Percentiles rank a stretch among this genome's conserved stretches.
phyloP scores from a whole-genome alignment of 768 basidiomycete genomes.

The Termitomyces eurrhizus region DNA sequence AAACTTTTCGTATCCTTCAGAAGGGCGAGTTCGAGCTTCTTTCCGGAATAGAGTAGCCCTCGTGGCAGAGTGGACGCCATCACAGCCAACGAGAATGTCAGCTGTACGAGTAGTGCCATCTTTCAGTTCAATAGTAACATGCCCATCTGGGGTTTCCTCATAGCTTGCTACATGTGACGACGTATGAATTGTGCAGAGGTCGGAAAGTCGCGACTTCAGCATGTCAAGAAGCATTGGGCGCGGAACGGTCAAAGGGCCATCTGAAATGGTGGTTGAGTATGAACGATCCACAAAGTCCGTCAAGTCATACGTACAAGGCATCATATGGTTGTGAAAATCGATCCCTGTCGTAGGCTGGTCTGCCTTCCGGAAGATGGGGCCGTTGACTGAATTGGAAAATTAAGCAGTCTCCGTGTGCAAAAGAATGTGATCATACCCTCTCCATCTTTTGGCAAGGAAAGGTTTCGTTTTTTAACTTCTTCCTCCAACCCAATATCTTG shows the following conservation, averaged over 20 bases:
- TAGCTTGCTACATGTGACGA: constrained; percentile 17
- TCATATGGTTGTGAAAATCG: constrained; percentile 23
- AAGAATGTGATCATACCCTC: constrained; percentile 16
- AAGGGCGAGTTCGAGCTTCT: neutral
- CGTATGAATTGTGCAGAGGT: constrained; percentile 23
- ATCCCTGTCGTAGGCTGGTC: constrained; percentile 19
- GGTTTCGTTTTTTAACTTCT: constrained; percentile 19
- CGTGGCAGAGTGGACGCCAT: constrained; percentile 31
- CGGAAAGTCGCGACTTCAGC: constrained; percentile 17
- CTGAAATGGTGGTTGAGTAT: neutral
- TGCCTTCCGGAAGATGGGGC: constrained; percentile 24
- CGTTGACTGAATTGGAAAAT: constrained; percentile 9
- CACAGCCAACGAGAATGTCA: constrained; percentile 38
- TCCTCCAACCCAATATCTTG: constrained; percentile 32
- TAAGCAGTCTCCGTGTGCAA: neutral
- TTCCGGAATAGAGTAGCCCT: constrained; percentile 18
- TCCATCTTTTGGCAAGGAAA: constrained; percentile 22
- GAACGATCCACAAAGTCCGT: neutral
- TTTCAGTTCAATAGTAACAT: constrained; percentile 18
- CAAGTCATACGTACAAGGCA: constrained; percentile 15
- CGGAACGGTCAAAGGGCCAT: constrained; percentile 21
- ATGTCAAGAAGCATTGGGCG: constrained; percentile 23
- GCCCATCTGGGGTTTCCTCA: neutral
- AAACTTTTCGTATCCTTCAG: constrained; percentile 4
- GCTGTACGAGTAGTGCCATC: constrained; percentile 24